Evolutionary conservation across 2,329 filamentous ascomycete genomes (phyloP).

Genomic region (Phialophora tarda): DNA sequence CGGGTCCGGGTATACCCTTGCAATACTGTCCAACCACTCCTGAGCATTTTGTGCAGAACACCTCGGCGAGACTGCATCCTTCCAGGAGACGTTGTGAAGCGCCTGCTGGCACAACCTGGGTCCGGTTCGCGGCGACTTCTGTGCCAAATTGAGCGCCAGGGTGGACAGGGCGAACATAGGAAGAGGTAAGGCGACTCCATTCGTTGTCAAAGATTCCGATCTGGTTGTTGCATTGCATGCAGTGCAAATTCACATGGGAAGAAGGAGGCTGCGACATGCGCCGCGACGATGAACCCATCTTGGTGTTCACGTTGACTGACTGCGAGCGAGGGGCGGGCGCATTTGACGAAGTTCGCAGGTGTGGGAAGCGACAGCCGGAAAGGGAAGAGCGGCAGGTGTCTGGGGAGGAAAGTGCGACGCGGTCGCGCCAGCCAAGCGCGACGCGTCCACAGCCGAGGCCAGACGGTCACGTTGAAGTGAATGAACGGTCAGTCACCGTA

Average conservation of each 20-base stretch:
- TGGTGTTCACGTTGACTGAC: background rate
- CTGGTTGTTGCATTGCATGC: conserved; percentile 36
- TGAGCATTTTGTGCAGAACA: conserved; percentile 38
- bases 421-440: background rate
- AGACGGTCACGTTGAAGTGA: background rate
- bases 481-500: background rate
- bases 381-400: background rate
- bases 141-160: conserved; percentile 35
- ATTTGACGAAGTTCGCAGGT: background rate
- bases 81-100: conserved; percentile 29
- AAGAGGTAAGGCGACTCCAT: conserved; percentile 38
- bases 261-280: conserved; percentile 17
- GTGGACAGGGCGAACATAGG: conserved; percentile 34
- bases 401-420: background rate
- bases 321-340: background rate
- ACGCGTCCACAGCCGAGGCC: background rate
- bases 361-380: background rate
- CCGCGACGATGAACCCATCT: conserved; percentile 26
- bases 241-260: conserved; percentile 33
- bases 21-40: conserved; percentile 37
- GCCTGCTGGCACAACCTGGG: conserved; percentile 35
- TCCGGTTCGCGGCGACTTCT: conserved; percentile 30
- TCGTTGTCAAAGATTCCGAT: conserved; percentile 40
- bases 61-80: conserved; percentile 38
- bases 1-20: conserved; percentile 30